Conservation (phyloP, 2,329 filamentous ascomycete genomes). For the Colletotrichum tamarilloi region DNA sequence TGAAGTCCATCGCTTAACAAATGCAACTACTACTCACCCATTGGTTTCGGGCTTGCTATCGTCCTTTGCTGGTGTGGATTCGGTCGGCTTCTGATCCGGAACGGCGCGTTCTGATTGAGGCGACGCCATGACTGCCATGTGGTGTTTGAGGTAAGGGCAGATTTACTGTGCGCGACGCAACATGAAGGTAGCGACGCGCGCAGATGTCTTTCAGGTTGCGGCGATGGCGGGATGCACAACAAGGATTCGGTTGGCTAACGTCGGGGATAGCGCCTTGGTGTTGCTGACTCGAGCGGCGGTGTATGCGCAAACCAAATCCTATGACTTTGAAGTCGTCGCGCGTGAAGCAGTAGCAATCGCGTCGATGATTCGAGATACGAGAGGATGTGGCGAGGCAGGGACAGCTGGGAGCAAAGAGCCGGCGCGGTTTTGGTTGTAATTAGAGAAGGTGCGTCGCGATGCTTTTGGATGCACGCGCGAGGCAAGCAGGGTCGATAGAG, state of each 20-base stretch:
- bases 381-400: not conserved
- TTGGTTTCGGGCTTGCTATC: conserved; percentile 48
- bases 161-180: conserved; percentile 46
- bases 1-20: conserved; percentile 2
- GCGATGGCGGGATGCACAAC: not conserved
- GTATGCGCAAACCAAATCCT: not conserved
- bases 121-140: conserved; percentile 66
- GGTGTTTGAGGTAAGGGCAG: conserved; percentile 44
- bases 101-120: conserved; percentile 53
- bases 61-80: conserved; percentile 43
- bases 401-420: conserved; percentile 6
- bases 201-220: not conserved
- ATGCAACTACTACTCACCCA: conserved; percentile 47
- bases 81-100: conserved; percentile 60
- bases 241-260: no score
- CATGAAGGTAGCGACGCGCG: conserved; percentile 46
- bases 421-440: not conserved
- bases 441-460: conserved; percentile 15
- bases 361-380: not conserved
- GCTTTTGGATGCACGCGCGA: not conserved
- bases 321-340: not conserved
- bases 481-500: not conserved
- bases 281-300: not conserved
- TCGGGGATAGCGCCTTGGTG: not conserved
- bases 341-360: not conserved